A percentile compares a stretch with the other conserved stretches of the same genome.
These are phyloP conservation scores for Geranium incanum DNA, from an alignment of 441 rosid genomes.

Conservation along the genomic window DNA sequence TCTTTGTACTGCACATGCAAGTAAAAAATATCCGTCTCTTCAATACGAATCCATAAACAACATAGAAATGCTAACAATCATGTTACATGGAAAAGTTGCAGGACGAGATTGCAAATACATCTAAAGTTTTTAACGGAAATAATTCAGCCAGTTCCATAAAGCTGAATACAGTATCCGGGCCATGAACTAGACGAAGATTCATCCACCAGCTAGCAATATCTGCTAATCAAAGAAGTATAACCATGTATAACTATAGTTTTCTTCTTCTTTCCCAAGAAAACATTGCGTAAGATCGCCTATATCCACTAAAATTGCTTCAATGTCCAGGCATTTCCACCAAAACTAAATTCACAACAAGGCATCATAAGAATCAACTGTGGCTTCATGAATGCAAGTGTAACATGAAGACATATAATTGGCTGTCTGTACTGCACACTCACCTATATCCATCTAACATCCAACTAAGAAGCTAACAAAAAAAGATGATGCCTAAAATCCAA, in stretches of 20 bases:
- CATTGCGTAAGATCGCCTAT: not conserved
- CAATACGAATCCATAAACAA: not conserved
- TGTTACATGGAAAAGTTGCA: not conserved
- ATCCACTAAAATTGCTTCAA: not conserved
- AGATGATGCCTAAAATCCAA: no score
- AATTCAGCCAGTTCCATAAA: not conserved
- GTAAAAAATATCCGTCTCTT: no score
- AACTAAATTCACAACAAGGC: no score
- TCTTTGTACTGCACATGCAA: no score
- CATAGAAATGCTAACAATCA: not conserved
- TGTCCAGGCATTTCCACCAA: no score
- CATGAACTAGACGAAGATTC: not conserved
- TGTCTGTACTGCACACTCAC: no score
- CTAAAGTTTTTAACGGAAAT: not conserved
- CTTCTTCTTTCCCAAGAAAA: not conserved
- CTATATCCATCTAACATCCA: no score
- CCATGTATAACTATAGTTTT: not conserved
- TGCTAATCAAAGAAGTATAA: not conserved
- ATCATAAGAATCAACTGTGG: no score
- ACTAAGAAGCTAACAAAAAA: no score
- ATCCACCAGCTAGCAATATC: not conserved
- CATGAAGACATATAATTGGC: no score
- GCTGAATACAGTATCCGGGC: not conserved
- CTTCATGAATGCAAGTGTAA: no score
- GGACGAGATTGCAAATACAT: no score